Evolutionary conservation across 306 rosid genomes (phyloP), one percentile per base, ranked within the genome.

Genomic region (Quillaja saponaria): DNA sequence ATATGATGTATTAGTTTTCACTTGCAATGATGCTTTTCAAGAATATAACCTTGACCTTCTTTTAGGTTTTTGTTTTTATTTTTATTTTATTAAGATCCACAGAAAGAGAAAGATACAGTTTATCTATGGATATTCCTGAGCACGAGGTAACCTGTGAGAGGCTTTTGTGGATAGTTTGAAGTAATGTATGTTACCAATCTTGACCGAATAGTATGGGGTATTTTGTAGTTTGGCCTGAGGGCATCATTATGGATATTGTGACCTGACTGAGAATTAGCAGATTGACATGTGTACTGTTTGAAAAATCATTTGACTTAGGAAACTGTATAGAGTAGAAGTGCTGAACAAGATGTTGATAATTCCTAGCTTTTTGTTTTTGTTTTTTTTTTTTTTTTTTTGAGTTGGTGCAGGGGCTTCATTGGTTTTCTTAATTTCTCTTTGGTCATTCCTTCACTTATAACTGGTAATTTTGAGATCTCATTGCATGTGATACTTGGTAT

Each of bases 21-120:
- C 19, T 42, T 40, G 46, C 9, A 34, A 53, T 34, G 55, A 16
- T 61, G 21, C 7, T 57, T 54, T 57, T 63, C 42, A 21, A 42
- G 33, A 21, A 19, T 58, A 61, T 55, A 51, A 45, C 18, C 35
- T 60, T 15, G 14, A 35, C 39, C 50, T 50, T 15, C 11, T 48
- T 16, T 4, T 25, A 25, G 2, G 31, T 25, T 25, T 25, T 25
- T 33, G 31, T 15, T 73, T 8, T 12, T 58, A 14, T 38, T 25
- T 63, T 63, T 16, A 5, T 40, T n/a, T 66, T 47, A 41, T 18
- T 19, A 60, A 34, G 62, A 51, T 49, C 61, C 14, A 55, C 15
- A 21, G 47, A 14, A 34, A 50, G 49, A 41, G 48, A 50, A 42
- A 41, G 61, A 13, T 50, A 28, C 19, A 51, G 25, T 72, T 10